phyloP scores from a whole-genome alignment of 2,329 filamentous ascomycete species.

The Pseudogymnoascus sp. region DNA sequence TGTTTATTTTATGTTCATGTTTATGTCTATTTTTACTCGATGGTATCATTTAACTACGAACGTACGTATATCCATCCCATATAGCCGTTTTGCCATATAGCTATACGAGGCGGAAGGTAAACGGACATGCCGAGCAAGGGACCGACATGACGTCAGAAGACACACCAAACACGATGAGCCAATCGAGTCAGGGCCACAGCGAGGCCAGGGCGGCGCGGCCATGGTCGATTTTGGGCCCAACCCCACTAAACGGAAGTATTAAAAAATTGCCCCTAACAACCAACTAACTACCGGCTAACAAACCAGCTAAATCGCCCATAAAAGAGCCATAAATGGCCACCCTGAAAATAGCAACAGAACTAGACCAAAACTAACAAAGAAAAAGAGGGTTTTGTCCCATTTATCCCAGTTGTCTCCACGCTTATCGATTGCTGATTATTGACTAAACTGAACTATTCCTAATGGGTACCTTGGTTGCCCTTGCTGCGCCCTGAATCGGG shows the following conservation, averaged over 20 bases:
- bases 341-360: not conserved
- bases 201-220: not conserved
- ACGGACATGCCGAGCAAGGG: not conserved
- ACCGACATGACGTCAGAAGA: not conserved
- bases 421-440: not conserved
- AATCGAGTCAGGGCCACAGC: not conserved
- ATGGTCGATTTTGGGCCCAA: not conserved
- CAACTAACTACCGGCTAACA: not conserved
- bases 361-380: not conserved
- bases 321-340: constrained; percentile 1
- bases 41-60: not conserved
- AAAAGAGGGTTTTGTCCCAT: not conserved
- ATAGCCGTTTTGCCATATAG: not conserved
- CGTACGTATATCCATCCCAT: not conserved
- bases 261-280: not conserved
- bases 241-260: not conserved
- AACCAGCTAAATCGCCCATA: not conserved
- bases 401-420: not conserved
- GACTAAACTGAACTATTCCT: not conserved
- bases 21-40: not conserved
- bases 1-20: not conserved
- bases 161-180: not conserved
- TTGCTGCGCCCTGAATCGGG: not conserved
- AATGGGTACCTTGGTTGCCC: not conserved
- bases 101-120: not conserved